Evolutionary conservation across 768 basidiomycete species (phyloP), one percentile per base, ranked within the genome.

Genomic region (Amanita fuliginea): DNA sequence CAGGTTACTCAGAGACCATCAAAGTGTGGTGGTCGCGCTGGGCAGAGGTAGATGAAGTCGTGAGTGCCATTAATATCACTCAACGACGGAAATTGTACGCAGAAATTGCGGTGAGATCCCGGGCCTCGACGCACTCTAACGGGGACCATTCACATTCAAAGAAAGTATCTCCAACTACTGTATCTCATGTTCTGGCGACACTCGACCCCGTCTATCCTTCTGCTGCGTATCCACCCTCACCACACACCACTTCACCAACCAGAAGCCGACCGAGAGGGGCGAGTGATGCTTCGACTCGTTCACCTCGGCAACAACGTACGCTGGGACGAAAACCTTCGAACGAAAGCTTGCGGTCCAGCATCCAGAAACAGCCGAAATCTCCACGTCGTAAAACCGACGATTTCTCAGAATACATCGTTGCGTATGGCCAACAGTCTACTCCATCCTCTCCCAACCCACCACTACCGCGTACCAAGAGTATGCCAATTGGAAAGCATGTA

Each of bases 21-120:
- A 69, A 69, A 0, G 83, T 88, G 8, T 91, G 88, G 87, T 69
- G 71, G 59, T 67, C 69, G 34, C 67, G 88, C 13, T 90, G 80
- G 78, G 68, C 60, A 10, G 83, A 85, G 35, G 81, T 86, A 34
- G 81, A 81, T 53, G 70, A 64, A 28, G 64, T 71, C 2, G 54
- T 81, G 19, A 32, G 35, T 19, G n/a, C 30, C 9, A 48, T 48
- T 18, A 41, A 28, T 28, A 48, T 48, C 36, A 50, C 49, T n/a
- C 49, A 50, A 21, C 40, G 49, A 34, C 49, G 49, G 24, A 50
- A 40, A 26, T 19, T 50, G 9, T 21, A 50, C 16, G 45, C 47
- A 32, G 53, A 56, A 14, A 33, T 57, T 36, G 13, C 54, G 0
- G 24, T 26, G 3, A 8, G 46, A 18, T 47, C 22, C 4, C 40